Conservation (phyloP, 495 filamentous ascomycete genomes). For the Xylaria telfairii region DNA sequence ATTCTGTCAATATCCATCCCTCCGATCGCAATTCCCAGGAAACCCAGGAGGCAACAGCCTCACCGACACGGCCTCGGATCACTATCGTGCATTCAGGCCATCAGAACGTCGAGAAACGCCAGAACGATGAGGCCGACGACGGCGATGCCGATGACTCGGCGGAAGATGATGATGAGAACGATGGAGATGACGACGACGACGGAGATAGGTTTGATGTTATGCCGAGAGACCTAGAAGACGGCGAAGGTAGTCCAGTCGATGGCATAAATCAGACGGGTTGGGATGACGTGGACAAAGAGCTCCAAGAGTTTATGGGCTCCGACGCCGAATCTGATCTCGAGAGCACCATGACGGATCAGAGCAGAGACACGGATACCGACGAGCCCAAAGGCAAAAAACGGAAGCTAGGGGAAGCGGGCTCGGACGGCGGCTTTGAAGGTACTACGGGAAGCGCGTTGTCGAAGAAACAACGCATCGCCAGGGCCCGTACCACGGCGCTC, state of each 20-base stretch:
- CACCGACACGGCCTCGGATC: slow-evolving; percentile 46
- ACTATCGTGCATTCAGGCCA: slow-evolving; percentile 46
- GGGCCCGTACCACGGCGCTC: slow-evolving; percentile 55
- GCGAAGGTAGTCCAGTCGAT: slow-evolving; percentile 59
- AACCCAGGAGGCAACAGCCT: slow-evolving; percentile 40
- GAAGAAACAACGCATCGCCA: slow-evolving; percentile 57
- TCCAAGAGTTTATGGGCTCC: slow-evolving; percentile 74
- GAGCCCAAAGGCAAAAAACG: slow-evolving; percentile 36
- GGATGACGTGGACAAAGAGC: slow-evolving; percentile 71
- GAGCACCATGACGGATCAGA: slow-evolving; percentile 40
- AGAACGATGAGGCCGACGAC: slow-evolving; percentile 40
- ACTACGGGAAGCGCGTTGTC: slow-evolving; percentile 32
- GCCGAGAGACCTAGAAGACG: slow-evolving; percentile 55
- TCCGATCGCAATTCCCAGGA: slow-evolving; percentile 57
- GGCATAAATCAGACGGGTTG: slow-evolving; percentile 63
- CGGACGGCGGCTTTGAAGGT: slow-evolving; percentile 43
- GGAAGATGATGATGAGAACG: slow-evolving; percentile 28
- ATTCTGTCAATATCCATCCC: slow-evolving; percentile 69
- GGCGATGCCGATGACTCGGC: slow-evolving; percentile 40
- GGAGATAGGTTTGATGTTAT: slow-evolving; percentile 39
- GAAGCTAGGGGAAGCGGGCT: slow-evolving; percentile 40
- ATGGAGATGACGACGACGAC: slow-evolving; percentile 48
- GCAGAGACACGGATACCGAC: slow-evolving; percentile 36
- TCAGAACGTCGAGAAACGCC: slow-evolving; percentile 27
- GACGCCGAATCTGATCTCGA: slow-evolving; percentile 61